These are phyloP conservation scores for Penicillium pulvis DNA, from an alignment of 495 filamentous ascomycete species.

Conservation along the genomic window DNA sequence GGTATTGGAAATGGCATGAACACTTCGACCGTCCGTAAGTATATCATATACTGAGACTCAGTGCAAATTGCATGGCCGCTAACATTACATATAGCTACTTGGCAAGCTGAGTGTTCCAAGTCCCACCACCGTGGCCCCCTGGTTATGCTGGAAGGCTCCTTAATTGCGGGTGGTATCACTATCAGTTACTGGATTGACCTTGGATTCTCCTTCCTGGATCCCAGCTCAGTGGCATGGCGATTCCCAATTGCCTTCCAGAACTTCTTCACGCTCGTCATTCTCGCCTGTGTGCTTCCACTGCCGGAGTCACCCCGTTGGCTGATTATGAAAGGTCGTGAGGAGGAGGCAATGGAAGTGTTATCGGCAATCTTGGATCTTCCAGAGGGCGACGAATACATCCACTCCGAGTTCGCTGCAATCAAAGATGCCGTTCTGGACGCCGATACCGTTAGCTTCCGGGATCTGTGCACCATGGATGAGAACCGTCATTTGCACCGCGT, in stretches of 20 bases:
- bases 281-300: slow-evolving; percentile 34
- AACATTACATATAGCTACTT: slow-evolving; percentile 26
- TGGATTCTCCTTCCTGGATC: slow-evolving; percentile 40
- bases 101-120: slow-evolving; percentile 45
- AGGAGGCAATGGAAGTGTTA: slow-evolving; percentile 41
- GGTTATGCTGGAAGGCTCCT: slow-evolving; percentile 39
- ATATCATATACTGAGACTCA: background rate
- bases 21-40: slow-evolving; percentile 44
- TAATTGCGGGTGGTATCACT: slow-evolving; percentile 45
- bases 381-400: slow-evolving; percentile 45
- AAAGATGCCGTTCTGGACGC: slow-evolving; percentile 74
- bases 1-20: slow-evolving; percentile 65
- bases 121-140: slow-evolving; percentile 26
- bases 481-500: slow-evolving; percentile 75
- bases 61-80: background rate
- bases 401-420: slow-evolving; percentile 67
- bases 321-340: slow-evolving; percentile 37
- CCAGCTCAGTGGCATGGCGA: slow-evolving; percentile 38
- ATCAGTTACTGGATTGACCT: slow-evolving; percentile 54
- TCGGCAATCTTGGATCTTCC: slow-evolving; percentile 29
- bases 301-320: slow-evolving; percentile 51
- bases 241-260: slow-evolving; percentile 44
- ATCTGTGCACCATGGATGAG: slow-evolving; percentile 71
- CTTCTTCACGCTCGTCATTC: slow-evolving; percentile 35
- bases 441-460: slow-evolving; percentile 61